A percentile compares a stretch with the other conserved stretches of the same genome.
phyloP scores from a whole-genome alignment of 495 filamentous ascomycete genomes.

The Aspergillus biplanus region DNA sequence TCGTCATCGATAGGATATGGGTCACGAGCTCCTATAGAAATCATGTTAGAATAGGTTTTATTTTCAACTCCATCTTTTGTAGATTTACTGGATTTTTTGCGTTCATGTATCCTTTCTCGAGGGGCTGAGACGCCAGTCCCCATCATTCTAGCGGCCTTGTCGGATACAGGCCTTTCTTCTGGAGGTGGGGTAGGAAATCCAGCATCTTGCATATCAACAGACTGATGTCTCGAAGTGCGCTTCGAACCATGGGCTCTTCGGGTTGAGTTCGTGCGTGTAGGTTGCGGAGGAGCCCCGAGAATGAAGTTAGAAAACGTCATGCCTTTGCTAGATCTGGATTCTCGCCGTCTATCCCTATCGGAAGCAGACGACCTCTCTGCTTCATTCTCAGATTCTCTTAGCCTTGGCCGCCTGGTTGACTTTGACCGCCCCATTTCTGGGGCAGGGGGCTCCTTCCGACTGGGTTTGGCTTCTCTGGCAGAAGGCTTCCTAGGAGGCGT shows the following conservation, averaged over 20 bases:
- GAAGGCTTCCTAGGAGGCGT: conserved; percentile 52
- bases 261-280: conserved; percentile 53
- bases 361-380: conserved; percentile 57
- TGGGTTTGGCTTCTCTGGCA: conserved; percentile 46
- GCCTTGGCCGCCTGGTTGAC: conserved; percentile 45
- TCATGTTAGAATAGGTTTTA: conserved; percentile 14
- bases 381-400: conserved; percentile 52
- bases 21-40: conserved; percentile 50
- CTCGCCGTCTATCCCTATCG: conserved; percentile 50
- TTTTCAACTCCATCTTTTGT: neutral
- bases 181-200: conserved; percentile 57
- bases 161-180: conserved; percentile 52
- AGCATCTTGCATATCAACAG: conserved; percentile 52
- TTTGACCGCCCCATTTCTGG: conserved; percentile 52
- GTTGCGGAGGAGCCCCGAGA: conserved; percentile 47
- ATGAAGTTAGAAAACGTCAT: conserved; percentile 57
- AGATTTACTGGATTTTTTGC: conserved; percentile 44
- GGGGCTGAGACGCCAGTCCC: conserved; percentile 46
- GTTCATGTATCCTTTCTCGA: conserved; percentile 41
- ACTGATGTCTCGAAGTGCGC: conserved; percentile 49
- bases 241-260: conserved; percentile 46
- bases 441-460: conserved; percentile 31
- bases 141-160: conserved; percentile 66
- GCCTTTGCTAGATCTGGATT: conserved; percentile 48
- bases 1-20: conserved; percentile 63